Percentiles rank a stretch among this genome's conserved stretches.
Evolutionary conservation across 2,329 filamentous ascomycete genomes (phyloP).

Genomic region (Alternaria infectoria): DNA sequence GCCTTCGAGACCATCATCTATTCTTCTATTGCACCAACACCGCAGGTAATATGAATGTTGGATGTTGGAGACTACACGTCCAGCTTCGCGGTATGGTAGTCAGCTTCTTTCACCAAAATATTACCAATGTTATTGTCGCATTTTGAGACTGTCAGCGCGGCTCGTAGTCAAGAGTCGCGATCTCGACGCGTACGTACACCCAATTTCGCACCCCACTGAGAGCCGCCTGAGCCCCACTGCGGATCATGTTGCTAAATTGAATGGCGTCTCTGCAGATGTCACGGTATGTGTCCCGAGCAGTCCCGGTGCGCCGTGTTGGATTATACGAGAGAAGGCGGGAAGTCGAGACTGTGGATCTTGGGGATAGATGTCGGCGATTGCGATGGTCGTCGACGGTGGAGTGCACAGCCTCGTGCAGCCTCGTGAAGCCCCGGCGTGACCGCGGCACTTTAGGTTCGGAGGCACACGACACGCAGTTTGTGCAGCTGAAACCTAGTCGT

Average conservation of each 20-base stretch:
- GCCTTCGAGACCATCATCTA: background rate
- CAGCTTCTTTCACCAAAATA: background rate
- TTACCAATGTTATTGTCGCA: background rate
- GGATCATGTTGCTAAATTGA: constrained; percentile 24
- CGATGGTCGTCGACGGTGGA: background rate
- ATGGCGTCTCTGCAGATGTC: constrained; percentile 12
- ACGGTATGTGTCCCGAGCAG: constrained; percentile 6
- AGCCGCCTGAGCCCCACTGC: constrained; percentile 19
- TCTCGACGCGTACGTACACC: constrained; percentile 23
- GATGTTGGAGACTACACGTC: background rate
- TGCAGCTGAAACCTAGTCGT: constrained; percentile 17
- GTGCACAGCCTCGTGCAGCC: constrained; percentile 9
- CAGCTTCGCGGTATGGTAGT: background rate
- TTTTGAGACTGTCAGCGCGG: background rate
- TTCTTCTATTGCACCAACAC: background rate
- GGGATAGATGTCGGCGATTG: background rate
- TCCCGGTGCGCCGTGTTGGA: constrained; percentile 1
- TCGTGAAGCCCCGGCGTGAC: constrained; percentile 8
- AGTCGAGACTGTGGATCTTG: background rate
- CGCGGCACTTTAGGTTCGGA: constrained; percentile 6
- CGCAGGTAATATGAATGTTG: background rate
- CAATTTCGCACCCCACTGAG: constrained; percentile 23
- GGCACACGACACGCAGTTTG: constrained; percentile 2
- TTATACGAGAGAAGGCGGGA: background rate
- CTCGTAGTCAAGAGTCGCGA: background rate